phyloP scores from a whole-genome alignment of 108 stramenopile species.

The Mediolabrus comicus region DNA sequence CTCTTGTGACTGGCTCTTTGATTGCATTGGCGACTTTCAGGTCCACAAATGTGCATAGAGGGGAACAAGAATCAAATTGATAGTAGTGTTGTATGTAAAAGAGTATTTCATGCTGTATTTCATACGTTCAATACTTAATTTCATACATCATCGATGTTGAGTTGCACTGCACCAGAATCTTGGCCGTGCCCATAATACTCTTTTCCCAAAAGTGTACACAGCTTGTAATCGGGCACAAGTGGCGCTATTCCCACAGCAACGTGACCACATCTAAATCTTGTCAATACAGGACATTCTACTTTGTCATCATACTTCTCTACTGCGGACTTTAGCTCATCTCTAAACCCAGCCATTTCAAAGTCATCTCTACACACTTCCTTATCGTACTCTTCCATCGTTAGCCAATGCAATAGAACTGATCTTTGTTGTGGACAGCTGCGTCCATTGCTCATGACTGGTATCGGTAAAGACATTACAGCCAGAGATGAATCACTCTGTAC shows the following conservation, averaged over 20 bases:
- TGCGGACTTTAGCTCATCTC: conserved; percentile 52
- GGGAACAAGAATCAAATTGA: background rate
- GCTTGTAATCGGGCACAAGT: conserved; percentile 70
- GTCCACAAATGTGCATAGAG: conserved; percentile 2
- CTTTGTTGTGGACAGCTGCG: conserved; percentile 49
- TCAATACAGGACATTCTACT: conserved; percentile 64
- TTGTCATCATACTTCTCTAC: conserved; percentile 69
- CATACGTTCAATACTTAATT: background rate
- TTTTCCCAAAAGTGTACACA: conserved; percentile 69
- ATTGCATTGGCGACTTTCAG: conserved; percentile 46
- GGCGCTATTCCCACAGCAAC: conserved; percentile 67
- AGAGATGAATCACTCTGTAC: conserved; percentile 72
- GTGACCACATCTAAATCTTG: conserved; percentile 82
- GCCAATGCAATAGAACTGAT: conserved; percentile 73
- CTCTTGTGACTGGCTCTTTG: conserved; percentile 45
- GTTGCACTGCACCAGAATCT: conserved; percentile 60
- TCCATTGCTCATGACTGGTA: conserved; percentile 44
- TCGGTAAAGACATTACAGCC: conserved; percentile 63
- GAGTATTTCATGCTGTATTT: background rate
- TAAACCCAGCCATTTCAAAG: conserved; percentile 75
- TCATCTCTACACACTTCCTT: conserved; percentile 83
- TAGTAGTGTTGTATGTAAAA: background rate
- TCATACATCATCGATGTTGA: conserved; percentile 80
- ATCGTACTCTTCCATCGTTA: conserved; percentile 82
- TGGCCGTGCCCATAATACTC: conserved; percentile 60